Evolutionary conservation across 441 rosid genomes (phyloP), one percentile per base, ranked within the genome.

Genomic region (Jatropha podagrica): DNA sequence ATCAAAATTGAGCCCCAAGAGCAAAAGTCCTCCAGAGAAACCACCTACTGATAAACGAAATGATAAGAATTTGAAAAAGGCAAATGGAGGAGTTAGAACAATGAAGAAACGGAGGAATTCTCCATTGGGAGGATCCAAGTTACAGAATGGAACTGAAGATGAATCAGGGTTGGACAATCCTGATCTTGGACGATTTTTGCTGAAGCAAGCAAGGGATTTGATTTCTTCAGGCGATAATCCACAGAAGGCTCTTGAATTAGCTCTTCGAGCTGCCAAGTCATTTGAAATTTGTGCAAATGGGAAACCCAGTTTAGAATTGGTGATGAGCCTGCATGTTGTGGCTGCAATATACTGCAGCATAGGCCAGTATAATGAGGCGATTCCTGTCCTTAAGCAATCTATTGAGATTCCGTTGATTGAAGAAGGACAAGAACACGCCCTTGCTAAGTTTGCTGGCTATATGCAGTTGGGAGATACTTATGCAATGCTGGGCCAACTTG

Each of bases 381-480:
- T 95, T 72, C 96, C 94, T 1, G 74, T 92, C 86, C 98, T 95
- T 52, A 92, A 92, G 79, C 89, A 88, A 2, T 90, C 98, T 3
- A 89, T 90, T n/a, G 93, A 91, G 65, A 91, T 95, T 79, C 94
- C 93, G 0, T 79, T 76, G 67, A 81, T 92, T n/a, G 97, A 91
- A 72, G 88, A 86, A 71, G 95, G 99, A 2, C 94, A 89, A 69
- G 88, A 84, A 58, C 95, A 95, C 71, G 91, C 95, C 3, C 87
- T 95, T 3, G 99, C 98, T n/a, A 95, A 93, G 77, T 95, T 95
- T 69, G 90, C 94, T 3, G 97, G 99, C 52, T 88, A 92, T 81
- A 92, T 95, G 98, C 99, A 93, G 84, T 80, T 92, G 38, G 98
- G 99, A 68, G 98, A 93, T 79, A 86, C 95, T 56, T 88, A 92